Conservation (phyloP, 306 rosid genomes). For the Hippophae gyantsensis region DNA sequence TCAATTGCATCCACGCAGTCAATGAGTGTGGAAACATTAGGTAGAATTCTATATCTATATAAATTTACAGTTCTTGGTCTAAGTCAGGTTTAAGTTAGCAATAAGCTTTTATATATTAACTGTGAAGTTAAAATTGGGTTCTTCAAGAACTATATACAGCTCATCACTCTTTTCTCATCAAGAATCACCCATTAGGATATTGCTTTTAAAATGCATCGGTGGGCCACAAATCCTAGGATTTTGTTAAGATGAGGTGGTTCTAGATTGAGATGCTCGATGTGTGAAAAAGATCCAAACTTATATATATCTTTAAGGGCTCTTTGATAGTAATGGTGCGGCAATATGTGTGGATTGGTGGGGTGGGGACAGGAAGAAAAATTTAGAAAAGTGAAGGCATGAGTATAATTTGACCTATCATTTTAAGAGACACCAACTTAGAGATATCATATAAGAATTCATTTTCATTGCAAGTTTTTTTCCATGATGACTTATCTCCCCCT, state of each 20-base stretch:
- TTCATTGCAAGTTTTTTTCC: too few species aligned
- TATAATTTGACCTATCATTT: too few species aligned
- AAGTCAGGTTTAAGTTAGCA: slow-evolving; percentile 5
- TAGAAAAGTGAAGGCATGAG: not conserved
- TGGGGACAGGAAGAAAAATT: not conserved
- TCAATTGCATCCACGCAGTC: slow-evolving; percentile 83
- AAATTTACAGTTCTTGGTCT: not conserved
- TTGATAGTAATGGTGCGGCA: slow-evolving; percentile 12
- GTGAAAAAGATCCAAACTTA: not conserved
- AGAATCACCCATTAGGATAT: slow-evolving; percentile 73
- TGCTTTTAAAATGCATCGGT: slow-evolving; percentile 81
- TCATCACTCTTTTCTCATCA: slow-evolving; percentile 84
- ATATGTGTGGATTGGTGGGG: not conserved
- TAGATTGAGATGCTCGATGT: slow-evolving; percentile 18
- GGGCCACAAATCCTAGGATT: slow-evolving; percentile 70
- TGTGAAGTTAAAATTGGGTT: slow-evolving; percentile 17
- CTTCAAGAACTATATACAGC: slow-evolving; percentile 79
- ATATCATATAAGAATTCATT: too few species aligned
- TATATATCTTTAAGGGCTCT: slow-evolving; percentile 3
- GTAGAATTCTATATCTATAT: slow-evolving; percentile 22
- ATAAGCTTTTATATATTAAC: slow-evolving; percentile 14
- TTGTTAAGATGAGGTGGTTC: slow-evolving; percentile 42
- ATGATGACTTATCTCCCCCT: too few species aligned
- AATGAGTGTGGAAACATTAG: slow-evolving; percentile 76
- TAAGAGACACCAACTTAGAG: too few species aligned